Base-by-base conservation (phyloP, 352 stramenopile genomes). In the Pythium diclinum region DNA sequence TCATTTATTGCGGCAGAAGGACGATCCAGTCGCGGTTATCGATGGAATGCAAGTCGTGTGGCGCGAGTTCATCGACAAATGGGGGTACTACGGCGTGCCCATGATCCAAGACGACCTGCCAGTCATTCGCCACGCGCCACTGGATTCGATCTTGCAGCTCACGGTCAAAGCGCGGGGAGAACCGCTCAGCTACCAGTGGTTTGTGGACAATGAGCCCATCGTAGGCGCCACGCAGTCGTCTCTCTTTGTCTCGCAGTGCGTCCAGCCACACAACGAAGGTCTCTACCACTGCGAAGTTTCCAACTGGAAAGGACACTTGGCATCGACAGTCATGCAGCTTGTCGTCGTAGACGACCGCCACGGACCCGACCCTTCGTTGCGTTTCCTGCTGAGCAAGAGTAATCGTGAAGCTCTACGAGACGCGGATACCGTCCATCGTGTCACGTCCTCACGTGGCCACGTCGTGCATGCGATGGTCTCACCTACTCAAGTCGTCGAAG, bases 111-210 rank as follows among this genome's bases (percentile, higher is more conserved):
- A 71, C 38, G 81, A 91, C 33, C 64, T 92, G 0, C 74, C 78
- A 2, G 3, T 54, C 9, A 32, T 71, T 3, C 63, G 81, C 1
- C 63, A 56, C 14, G 77, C 68, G 3, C 52, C 78, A 1, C 68
- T 90, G 3, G 77, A 89, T 21, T 85, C 81, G 30, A 80, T 78
- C 52, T 66, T 87, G 0, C 62, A 84, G 54, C 55, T 89, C 0
- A 68, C 57, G 17, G 63, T 91, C 23, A 57, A 75, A 46, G 82
- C 75, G 9, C 85, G 85, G 52, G 84, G 84, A 13, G 82, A 93
- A n/a, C 84, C 82, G 13, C 66, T 93, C 0, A 63, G 25, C 3
- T 93, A 89, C 34, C 82, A 90, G 58, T 93, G 84, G 84, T 88
- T 79, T 40, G 52, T 40, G 13, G 58, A 87, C 55, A 63, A 57